Evolutionary conservation across 2,329 filamentous ascomycete species (phyloP).

Genomic region (Diaporthe batatas): DNA sequence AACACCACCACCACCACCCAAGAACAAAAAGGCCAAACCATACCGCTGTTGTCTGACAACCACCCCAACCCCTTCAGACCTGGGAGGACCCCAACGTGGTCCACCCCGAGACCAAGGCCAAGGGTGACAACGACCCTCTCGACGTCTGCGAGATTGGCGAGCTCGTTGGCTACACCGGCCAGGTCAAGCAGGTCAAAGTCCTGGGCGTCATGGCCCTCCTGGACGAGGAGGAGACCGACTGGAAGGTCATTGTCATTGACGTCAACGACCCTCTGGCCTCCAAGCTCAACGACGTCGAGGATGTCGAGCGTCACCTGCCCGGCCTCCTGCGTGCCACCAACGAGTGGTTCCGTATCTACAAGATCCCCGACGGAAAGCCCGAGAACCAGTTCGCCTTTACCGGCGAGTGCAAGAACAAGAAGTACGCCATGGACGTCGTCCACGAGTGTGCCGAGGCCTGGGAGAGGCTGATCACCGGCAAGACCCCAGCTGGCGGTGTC

Average conservation of each 20-base stretch:
- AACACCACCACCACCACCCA: not conserved
- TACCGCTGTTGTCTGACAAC: too few relatives aligned
- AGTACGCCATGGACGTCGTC: conserved; percentile 96
- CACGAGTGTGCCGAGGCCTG: conserved; percentile 97
- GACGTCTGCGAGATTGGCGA: conserved; percentile 99
- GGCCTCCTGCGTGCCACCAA: conserved; percentile 97
- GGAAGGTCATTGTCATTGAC: conserved; percentile 99
- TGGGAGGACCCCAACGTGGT: conserved; percentile 98
- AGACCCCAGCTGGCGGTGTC: conserved; percentile 82
- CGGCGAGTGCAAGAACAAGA: conserved; percentile 99
- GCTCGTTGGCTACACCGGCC: conserved; percentile 93
- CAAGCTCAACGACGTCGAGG: conserved; percentile 98
- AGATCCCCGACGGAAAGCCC: conserved; percentile 99
- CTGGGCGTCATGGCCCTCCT: conserved; percentile 99
- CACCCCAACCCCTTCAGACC: conserved; percentile 69
- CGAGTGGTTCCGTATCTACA: conserved; percentile 99
- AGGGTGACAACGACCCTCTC: conserved; percentile 99
- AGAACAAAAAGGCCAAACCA: too few relatives aligned
- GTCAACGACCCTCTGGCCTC: conserved; percentile 95
- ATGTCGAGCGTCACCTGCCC: conserved; percentile 97
- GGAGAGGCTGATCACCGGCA: conserved; percentile 95
- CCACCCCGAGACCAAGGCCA: conserved; percentile 99
- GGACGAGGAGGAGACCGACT: conserved; percentile 99
- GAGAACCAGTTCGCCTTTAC: conserved; percentile 99
- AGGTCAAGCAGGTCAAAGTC: conserved; percentile 99